Percentiles rank a stretch among this genome's conserved stretches.
These are phyloP conservation scores for Globomyces pollinis-pini DNA, from an alignment of 192 early-diverging fungal species.

Conservation along the genomic window DNA sequence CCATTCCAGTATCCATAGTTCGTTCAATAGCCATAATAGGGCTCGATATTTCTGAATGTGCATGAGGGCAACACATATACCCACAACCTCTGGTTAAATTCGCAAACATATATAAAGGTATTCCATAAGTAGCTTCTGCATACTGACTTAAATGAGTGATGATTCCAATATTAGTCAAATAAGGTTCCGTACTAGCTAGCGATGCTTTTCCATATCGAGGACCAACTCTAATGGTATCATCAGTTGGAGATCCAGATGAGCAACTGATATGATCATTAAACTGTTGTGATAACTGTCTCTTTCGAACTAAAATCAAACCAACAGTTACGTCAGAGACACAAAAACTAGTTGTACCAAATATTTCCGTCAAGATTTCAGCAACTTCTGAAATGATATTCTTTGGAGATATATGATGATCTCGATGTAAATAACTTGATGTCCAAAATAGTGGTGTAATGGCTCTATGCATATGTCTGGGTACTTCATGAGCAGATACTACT, in stretches of 20 bases:
- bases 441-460: not conserved
- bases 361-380: not conserved
- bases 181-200: not conserved
- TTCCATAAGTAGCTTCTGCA: slow-evolving; percentile 40
- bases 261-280: not conserved
- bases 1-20: slow-evolving; percentile 13
- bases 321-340: slow-evolving; percentile 2
- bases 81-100: slow-evolving; percentile 22
- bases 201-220: not conserved
- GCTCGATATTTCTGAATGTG: not conserved
- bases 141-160: slow-evolving; percentile 27
- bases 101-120: slow-evolving; percentile 36
- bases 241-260: not conserved
- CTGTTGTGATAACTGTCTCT: not conserved
- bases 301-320: slow-evolving; percentile 1
- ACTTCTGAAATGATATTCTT: not conserved
- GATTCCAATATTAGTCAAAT: not conserved
- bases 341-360: not conserved
- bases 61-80: slow-evolving; percentile 25
- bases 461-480: not conserved
- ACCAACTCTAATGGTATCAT: not conserved
- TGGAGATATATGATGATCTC: not conserved
- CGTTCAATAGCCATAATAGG: not conserved
- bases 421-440: not conserved
- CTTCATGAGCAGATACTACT: no score